Conservation (phyloP, 495 filamentous ascomycete genomes). For the Penicillium silybi region DNA sequence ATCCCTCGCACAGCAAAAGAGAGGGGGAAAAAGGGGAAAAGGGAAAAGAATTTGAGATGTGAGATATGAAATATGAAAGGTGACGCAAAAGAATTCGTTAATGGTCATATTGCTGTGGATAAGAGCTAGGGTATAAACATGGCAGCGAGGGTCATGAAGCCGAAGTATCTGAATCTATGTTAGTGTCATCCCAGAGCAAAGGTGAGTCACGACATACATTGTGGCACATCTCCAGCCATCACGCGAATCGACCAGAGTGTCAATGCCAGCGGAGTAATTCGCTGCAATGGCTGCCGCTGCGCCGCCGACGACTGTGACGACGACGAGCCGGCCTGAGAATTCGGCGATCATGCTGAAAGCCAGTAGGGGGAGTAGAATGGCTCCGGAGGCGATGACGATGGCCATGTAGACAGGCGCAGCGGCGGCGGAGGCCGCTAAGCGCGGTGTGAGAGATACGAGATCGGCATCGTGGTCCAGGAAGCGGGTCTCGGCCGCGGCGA, state of each 20-base stretch:
- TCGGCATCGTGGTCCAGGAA: conserved; percentile 66
- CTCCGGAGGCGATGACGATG: conserved; percentile 50
- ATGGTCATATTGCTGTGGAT: background rate
- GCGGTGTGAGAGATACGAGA: conserved; percentile 53
- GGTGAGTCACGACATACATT: conserved; percentile 25
- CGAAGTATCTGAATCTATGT: conserved; percentile 34
- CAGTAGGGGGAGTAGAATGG: conserved; percentile 55
- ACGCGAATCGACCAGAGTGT: conserved; percentile 32
- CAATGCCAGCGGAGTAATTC: conserved; percentile 33
- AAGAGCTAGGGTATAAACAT: conserved; percentile 34
- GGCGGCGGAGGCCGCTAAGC: conserved; percentile 11
- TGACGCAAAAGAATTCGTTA: conserved; percentile 7
- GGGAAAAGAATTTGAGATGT: background rate
- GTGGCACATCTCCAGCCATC: conserved; percentile 42
- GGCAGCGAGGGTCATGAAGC: conserved; percentile 39
- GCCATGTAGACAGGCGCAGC: conserved; percentile 38
- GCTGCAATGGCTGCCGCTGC: conserved; percentile 37
- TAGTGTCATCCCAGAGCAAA: background rate
- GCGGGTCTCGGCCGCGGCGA: conserved; percentile 60
- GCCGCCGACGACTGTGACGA: conserved; percentile 41
- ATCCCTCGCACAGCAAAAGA: background rate
- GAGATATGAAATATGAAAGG: conserved; percentile 8
- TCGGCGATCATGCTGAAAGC: conserved; percentile 51
- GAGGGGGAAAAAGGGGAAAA: no score
- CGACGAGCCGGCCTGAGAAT: conserved; percentile 51